Conservation (phyloP, 441 rosid species). For the Brassica hybrid region DNA sequence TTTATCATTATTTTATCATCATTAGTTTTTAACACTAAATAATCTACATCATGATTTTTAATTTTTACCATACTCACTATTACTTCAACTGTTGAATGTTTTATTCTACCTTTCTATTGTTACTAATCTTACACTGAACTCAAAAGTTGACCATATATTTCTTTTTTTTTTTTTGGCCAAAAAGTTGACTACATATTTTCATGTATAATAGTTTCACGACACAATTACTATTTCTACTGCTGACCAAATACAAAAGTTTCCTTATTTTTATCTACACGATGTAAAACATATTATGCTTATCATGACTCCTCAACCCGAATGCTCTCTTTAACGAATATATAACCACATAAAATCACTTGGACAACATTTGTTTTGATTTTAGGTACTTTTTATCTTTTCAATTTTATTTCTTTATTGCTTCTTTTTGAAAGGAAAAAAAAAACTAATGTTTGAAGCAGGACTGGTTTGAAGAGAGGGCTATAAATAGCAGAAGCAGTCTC, state of each 20-base stretch:
- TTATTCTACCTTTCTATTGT: neutral
- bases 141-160: neutral
- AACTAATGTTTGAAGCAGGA: neutral
- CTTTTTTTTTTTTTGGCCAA: neutral
- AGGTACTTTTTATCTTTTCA: slow-evolving; percentile 10
- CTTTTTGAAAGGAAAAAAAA: neutral
- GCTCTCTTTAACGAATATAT: slow-evolving; percentile 7
- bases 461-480: slow-evolving; percentile 11
- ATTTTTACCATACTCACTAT: neutral
- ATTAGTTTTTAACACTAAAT: neutral
- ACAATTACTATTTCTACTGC: slow-evolving; percentile 6
- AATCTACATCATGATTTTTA: neutral
- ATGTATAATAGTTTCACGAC: neutral
- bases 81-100: neutral
- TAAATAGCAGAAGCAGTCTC: slow-evolving; percentile 31
- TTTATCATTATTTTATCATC: neutral
- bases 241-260: slow-evolving; percentile 3
- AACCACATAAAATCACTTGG: slow-evolving; percentile 27
- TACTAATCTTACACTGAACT: neutral
- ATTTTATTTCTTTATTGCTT: neutral
- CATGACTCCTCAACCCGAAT: slow-evolving; percentile 6
- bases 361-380: neutral
- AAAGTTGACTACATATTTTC: neutral
- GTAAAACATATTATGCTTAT: slow-evolving; percentile 3
- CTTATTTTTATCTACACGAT: slow-evolving; percentile 3